Evolutionary conservation across 139 green algal genomes (phyloP), one percentile per base, ranked within the genome.

Genomic region (Astrephomene gubernaculifera): DNA sequence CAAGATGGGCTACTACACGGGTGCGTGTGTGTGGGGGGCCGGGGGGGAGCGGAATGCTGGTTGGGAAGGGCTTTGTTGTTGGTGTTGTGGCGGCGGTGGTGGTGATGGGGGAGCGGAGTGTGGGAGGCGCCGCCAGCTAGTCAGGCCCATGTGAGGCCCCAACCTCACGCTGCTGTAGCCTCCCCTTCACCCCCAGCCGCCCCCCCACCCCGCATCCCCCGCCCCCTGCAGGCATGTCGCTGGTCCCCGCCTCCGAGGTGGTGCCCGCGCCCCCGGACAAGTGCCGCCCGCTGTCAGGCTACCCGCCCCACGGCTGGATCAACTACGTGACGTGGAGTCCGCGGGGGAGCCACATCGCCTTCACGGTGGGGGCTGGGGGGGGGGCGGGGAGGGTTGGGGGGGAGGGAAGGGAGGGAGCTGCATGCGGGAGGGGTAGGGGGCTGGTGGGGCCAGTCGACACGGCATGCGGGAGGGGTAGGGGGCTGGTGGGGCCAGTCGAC

Each of bases 261-360:
- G 87, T 92, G 31, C 89, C 89, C 22, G 86, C 89, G 3, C 25
- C 79, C 29, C 54, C 78, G 17, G 78, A 87, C 44, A 71, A 86
- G 52, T 86, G 65, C 36, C 70, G 43, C 53, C 71, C 44, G 44
- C 43, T 91, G 41, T 89, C 57, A 17, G 96, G 96, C 27, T 93
- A 97, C 45, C 97, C 97, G 2, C 70, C 92, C 39, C 91, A 91
- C 90, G 87, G 85, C 88, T 94, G 54, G 93, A 52, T 91, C 52
- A 91, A 95, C 76, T 96, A 95, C 70, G 88, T 98, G 8, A 90
- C 83, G 19, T 99, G 96, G 96, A 96, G 87, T 21, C 91, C 91
- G 0, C 86, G 96, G 87, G 90, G 93, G n/a, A 91, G 61, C 22
- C 79, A 92, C 87, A 85, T 99, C 14, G 93, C 95, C 4, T 99